Evolutionary conservation across 2,329 filamentous ascomycete species (phyloP).

Genomic region (Knoxdaviesia proteae): DNA sequence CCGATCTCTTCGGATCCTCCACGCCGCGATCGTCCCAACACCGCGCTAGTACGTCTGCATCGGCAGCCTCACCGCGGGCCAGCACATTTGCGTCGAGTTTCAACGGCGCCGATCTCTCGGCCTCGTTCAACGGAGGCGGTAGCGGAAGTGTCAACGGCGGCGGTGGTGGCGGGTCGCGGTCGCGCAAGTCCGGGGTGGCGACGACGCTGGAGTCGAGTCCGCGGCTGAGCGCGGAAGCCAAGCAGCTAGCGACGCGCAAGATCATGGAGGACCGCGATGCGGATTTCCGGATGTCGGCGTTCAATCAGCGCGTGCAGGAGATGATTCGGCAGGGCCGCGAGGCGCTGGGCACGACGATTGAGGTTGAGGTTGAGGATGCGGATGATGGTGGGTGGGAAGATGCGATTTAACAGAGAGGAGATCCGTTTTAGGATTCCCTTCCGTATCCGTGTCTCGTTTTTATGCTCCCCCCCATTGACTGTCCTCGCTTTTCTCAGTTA

Average conservation of each 20-base stretch:
- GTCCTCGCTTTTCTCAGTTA: too few species aligned
- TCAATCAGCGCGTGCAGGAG: constrained; percentile 60
- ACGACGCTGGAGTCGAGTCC: constrained; percentile 20
- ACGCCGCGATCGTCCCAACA: background rate
- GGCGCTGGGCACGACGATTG: constrained; percentile 56
- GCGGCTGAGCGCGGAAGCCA: constrained; percentile 43
- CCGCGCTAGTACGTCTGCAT: background rate
- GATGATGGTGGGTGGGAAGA: constrained; percentile 5
- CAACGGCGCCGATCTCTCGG: background rate
- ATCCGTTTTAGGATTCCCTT: too few species aligned
- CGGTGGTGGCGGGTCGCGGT: background rate
- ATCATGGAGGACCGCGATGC: constrained; percentile 55
- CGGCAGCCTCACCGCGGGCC: too few species aligned
- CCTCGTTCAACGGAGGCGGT: background rate
- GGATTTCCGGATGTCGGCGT: constrained; percentile 56
- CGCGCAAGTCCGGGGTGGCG: constrained; percentile 3
- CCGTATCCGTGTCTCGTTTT: too few species aligned
- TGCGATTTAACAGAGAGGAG: background rate
- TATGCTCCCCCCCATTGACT: too few species aligned
- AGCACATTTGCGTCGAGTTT: too few species aligned
- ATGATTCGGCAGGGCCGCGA: constrained; percentile 83
- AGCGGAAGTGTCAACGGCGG: background rate
- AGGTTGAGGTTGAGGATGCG: constrained; percentile 28
- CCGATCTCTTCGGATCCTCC: background rate
- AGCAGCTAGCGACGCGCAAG: constrained; percentile 50